Evolutionary conservation across 805 yeast genomes (phyloP).

Genomic region (Myxozyma udenii): DNA sequence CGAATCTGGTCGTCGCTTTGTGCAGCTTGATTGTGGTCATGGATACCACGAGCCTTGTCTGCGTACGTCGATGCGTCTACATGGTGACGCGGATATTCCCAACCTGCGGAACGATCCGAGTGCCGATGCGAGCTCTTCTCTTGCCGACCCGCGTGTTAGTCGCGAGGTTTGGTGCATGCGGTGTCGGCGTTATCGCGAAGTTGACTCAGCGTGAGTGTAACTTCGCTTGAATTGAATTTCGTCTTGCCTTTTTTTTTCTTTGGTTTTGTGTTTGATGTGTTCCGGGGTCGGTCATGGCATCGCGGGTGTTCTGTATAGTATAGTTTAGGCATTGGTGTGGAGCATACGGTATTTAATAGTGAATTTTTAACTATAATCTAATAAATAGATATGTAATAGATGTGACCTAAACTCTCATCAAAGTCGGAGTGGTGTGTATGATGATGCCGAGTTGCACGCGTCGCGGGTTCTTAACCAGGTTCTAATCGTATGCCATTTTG

Average conservation of each 20-base stretch:
- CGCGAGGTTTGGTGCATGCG: slow-evolving; percentile 38
- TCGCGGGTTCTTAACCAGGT: no score
- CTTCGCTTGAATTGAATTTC: neutral
- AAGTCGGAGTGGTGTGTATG: no score
- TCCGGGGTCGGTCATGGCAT: no score
- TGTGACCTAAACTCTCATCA: no score
- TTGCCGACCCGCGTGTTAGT: slow-evolving; percentile 11
- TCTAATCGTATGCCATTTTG: no score
- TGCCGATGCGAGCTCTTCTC: slow-evolving; percentile 15
- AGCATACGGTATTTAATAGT: no score
- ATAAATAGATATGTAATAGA: no score
- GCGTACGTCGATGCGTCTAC: slow-evolving; percentile 33
- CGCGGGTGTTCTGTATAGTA: no score
- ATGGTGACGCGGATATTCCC: slow-evolving; percentile 36
- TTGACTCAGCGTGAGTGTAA: slow-evolving; percentile 7
- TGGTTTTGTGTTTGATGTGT: neutral
- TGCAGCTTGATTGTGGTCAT: slow-evolving; percentile 36
- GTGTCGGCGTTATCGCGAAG: slow-evolving; percentile 34
- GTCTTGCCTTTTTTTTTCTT: neutral
- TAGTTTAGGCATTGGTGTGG: no score
- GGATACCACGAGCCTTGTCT: slow-evolving; percentile 36
- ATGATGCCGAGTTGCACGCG: no score
- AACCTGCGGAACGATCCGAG: slow-evolving; percentile 22
- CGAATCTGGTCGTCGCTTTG: slow-evolving; percentile 7
- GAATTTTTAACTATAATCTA: no score